Percentiles rank a stretch among this genome's conserved stretches.
phyloP scores from a whole-genome alignment of 2,329 filamentous ascomycete genomes.

The Nemania sp. region DNA sequence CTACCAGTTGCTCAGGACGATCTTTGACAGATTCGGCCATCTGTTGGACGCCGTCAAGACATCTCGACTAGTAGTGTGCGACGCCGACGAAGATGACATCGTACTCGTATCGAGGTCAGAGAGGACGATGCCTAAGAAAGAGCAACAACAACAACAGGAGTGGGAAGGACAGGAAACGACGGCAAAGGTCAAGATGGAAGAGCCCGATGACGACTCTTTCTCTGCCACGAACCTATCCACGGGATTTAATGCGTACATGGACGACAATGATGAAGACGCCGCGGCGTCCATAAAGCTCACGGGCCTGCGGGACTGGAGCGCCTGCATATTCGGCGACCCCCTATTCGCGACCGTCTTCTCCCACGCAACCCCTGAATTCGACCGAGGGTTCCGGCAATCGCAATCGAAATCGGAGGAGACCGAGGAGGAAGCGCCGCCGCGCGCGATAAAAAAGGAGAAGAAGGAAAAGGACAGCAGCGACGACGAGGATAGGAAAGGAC shows the following conservation, averaged over 20 bases:
- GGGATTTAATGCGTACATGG: slow-evolving; percentile 7
- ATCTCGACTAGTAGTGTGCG: slow-evolving; percentile 59
- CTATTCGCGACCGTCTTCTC: slow-evolving; percentile 57
- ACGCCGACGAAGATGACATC: slow-evolving; percentile 56
- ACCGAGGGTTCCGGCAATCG: slow-evolving; percentile 50
- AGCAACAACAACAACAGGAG: slow-evolving; percentile 22
- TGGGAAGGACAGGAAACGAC: background rate
- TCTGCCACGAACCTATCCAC: background rate
- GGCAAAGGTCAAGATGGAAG: background rate
- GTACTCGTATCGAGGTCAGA: slow-evolving; percentile 47
- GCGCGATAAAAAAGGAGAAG: slow-evolving; percentile 2
- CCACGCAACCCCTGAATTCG: slow-evolving; percentile 50
- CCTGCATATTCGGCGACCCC: slow-evolving; percentile 64
- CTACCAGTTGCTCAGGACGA: slow-evolving; percentile 58
- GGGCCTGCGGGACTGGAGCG: slow-evolving; percentile 63
- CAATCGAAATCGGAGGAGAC: background rate
- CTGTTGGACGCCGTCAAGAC: slow-evolving; percentile 57
- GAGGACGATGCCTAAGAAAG: slow-evolving; percentile 10
- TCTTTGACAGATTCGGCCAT: slow-evolving; percentile 55
- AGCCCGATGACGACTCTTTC: slow-evolving; percentile 12
- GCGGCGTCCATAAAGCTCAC: slow-evolving; percentile 45
- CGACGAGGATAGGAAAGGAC: background rate
- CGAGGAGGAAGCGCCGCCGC: too few species aligned
- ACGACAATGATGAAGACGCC: slow-evolving; percentile 1
- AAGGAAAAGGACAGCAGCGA: slow-evolving; percentile 14